Percentiles rank a stretch among this genome's conserved stretches.
These are phyloP conservation scores for Didymella lethalis DNA, from an alignment of 2,329 filamentous ascomycete genomes.

Conservation along the genomic window DNA sequence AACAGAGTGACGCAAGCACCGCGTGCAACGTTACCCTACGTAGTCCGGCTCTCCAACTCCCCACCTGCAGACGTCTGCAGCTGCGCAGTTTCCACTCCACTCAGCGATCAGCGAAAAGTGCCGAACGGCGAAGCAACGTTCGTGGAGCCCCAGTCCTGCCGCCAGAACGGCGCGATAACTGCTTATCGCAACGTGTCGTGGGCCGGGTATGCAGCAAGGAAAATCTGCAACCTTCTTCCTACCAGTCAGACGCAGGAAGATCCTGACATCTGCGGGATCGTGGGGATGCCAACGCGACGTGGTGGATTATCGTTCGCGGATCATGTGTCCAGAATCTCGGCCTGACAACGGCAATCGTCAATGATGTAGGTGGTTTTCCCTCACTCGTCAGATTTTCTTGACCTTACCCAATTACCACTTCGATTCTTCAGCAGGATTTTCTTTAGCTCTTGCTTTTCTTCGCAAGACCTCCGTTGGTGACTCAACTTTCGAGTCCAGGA, in stretches of 20 bases:
- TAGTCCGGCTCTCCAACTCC: constrained; percentile 19
- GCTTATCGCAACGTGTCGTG: constrained; percentile 34
- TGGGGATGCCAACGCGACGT: constrained; percentile 29
- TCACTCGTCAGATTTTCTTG: constrained; percentile 2
- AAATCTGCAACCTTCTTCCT: constrained; percentile 25
- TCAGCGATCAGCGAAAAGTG: constrained; percentile 26
- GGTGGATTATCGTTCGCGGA: constrained; percentile 31
- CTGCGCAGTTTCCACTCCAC: constrained; percentile 30
- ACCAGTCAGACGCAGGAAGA: constrained; percentile 24
- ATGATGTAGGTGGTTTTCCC: constrained; percentile 18
- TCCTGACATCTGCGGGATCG: constrained; percentile 10
- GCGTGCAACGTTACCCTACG: constrained; percentile 6
- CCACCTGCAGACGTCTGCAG: constrained; percentile 26
- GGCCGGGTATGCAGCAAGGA: constrained; percentile 30
- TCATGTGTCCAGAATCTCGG: constrained; percentile 21
- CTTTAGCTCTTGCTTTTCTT: neutral
- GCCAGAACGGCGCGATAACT: constrained; percentile 34
- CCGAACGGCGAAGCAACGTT: constrained; percentile 32
- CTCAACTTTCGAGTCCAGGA: constrained; percentile 5
- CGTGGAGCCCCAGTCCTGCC: constrained; percentile 30
- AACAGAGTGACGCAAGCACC: constrained; percentile 30
- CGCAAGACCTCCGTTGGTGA: constrained; percentile 4
- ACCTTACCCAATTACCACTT: constrained; percentile 10
- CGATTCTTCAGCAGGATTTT: constrained; percentile 8
- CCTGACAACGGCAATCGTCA: constrained; percentile 20